phyloP scores from a whole-genome alignment of 345 rosid species.

The Syzygium aqueum region DNA sequence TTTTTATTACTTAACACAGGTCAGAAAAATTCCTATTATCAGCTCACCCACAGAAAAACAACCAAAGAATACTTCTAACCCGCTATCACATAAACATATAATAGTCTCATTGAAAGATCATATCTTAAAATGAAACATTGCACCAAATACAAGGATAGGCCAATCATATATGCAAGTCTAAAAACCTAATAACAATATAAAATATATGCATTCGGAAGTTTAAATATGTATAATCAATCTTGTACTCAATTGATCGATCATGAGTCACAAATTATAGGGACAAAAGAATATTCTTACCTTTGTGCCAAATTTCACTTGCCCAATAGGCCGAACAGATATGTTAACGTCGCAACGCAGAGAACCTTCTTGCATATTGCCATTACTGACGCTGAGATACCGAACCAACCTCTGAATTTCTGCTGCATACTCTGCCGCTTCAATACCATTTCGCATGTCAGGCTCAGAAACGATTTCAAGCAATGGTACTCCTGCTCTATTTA shows the following conservation, averaged over 20 bases:
- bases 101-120: background rate
- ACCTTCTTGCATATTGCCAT: constrained; percentile 97
- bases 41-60: background rate
- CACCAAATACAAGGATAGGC: background rate
- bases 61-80: background rate
- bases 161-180: background rate
- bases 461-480: constrained; percentile 96
- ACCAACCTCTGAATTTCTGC: constrained; percentile 81
- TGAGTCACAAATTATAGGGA: background rate
- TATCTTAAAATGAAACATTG: background rate
- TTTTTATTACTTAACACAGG: background rate
- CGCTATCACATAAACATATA: background rate
- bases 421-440: constrained; percentile 84
- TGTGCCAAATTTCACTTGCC: constrained; percentile 76
- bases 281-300: constrained; percentile 38
- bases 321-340: constrained; percentile 80
- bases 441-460: constrained; percentile 92
- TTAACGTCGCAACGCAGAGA: constrained; percentile 97
- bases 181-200: background rate
- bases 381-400: constrained; percentile 70
- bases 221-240: background rate
- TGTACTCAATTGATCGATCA: background rate
- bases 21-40: background rate
- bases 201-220: background rate
- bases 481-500: constrained; percentile 97